Evolutionary conservation across 345 rosid genomes (phyloP).

Genomic region (Balakata baccata): DNA sequence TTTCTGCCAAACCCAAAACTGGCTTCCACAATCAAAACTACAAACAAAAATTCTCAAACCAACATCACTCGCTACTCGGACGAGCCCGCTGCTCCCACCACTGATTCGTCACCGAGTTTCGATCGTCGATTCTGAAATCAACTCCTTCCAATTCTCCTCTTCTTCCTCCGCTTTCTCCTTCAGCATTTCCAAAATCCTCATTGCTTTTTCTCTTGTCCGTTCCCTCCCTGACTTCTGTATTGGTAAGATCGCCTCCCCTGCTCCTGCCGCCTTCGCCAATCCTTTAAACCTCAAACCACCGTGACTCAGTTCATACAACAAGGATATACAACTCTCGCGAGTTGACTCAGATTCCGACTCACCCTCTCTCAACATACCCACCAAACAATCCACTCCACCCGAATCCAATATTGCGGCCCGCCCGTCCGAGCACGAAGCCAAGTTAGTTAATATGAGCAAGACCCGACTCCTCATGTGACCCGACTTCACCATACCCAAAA

Average conservation of each 20-base stretch:
- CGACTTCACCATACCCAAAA: slow-evolving; percentile 55
- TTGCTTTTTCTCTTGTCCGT: slow-evolving; percentile 46
- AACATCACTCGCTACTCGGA: slow-evolving; percentile 40
- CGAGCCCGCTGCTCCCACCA: slow-evolving; percentile 34
- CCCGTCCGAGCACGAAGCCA: slow-evolving; percentile 54
- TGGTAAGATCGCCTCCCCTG: slow-evolving; percentile 48
- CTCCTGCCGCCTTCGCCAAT: slow-evolving; percentile 62
- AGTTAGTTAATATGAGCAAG: slow-evolving; percentile 49
- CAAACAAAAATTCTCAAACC: not conserved
- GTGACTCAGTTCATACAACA: slow-evolving; percentile 54
- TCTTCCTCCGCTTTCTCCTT: slow-evolving; percentile 32
- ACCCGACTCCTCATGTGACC: slow-evolving; percentile 50
- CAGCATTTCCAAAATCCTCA: slow-evolving; percentile 47
- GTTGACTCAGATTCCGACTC: slow-evolving; percentile 45
- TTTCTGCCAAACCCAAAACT: not conserved
- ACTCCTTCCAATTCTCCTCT: slow-evolving; percentile 65
- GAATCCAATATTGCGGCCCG: slow-evolving; percentile 66
- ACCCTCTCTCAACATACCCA: slow-evolving; percentile 38
- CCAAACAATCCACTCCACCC: slow-evolving; percentile 72
- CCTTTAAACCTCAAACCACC: slow-evolving; percentile 70
- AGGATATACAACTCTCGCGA: slow-evolving; percentile 58
- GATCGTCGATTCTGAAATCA: slow-evolving; percentile 44
- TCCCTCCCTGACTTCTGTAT: slow-evolving; percentile 49
- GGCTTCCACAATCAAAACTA: too few species aligned
- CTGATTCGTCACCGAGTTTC: slow-evolving; percentile 24